phyloP scores from a whole-genome alignment of 1,284 basidiomycete species.

The Leccinum fallax region DNA sequence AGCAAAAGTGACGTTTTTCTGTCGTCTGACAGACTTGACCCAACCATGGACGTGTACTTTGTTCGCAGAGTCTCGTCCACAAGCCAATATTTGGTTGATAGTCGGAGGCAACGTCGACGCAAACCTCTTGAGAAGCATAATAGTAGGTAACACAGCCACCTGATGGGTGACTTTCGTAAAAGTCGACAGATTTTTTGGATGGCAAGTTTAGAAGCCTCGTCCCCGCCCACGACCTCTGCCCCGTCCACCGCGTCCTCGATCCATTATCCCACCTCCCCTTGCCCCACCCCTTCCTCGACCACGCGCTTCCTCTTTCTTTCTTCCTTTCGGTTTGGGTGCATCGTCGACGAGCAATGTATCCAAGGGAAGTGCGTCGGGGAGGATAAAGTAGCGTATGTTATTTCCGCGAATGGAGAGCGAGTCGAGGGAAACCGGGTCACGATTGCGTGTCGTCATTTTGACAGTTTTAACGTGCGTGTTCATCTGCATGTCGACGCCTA shows the following conservation, averaged over 20 bases:
- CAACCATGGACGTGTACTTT: conserved; percentile 65
- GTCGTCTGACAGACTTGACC: conserved; percentile 81
- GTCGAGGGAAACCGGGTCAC: conserved; percentile 83
- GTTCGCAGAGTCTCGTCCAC: conserved; percentile 13
- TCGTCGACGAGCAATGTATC: conserved; percentile 98
- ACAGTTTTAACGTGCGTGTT: conserved; percentile 97
- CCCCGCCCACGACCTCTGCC: conserved; percentile 57
- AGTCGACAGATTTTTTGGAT: not conserved
- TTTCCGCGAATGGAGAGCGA: conserved; percentile 90
- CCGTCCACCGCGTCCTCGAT: conserved; percentile 45
- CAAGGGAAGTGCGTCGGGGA: conserved; percentile 94
- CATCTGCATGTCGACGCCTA: conserved; percentile 97
- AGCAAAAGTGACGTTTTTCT: conserved; percentile 86
- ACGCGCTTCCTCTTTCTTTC: conserved; percentile 75
- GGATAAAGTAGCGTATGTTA: conserved; percentile 92
- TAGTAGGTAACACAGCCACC: conserved; percentile 29
- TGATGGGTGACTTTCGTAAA: not conserved
- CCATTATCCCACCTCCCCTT: conserved; percentile 22
- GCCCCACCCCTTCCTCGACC: conserved; percentile 52
- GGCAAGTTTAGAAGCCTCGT: conserved; percentile 6
- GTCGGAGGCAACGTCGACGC: conserved; percentile 47
- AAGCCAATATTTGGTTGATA: conserved; percentile 57
- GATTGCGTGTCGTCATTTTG: conserved; percentile 91
- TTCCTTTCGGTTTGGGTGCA: conserved; percentile 92
- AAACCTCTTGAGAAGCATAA: conserved; percentile 33